phyloP scores from a whole-genome alignment of 805 yeast species.

The Wickerhamiella siamensis region DNA sequence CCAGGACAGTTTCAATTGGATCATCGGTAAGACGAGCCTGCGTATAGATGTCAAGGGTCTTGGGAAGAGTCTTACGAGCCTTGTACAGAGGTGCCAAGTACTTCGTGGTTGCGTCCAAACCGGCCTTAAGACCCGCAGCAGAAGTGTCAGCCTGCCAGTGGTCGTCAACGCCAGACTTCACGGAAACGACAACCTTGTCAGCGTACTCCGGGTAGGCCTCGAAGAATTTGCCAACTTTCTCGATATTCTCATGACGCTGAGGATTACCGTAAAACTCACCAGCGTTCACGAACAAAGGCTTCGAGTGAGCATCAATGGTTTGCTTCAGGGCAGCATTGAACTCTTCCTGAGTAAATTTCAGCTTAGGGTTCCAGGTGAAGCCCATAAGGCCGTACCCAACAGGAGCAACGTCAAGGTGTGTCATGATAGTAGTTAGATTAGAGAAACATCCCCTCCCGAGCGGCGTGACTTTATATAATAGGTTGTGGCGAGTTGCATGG shows the following conservation, averaged over 20 bases:
- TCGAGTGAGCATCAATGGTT: constrained; percentile 29
- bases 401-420: background rate
- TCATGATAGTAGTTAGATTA: background rate
- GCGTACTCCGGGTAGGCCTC: constrained; percentile 41
- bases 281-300: constrained; percentile 46
- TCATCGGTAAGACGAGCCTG: constrained; percentile 50
- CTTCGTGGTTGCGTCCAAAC: constrained; percentile 32
- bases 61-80: constrained; percentile 13
- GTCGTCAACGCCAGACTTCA: constrained; percentile 48
- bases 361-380: constrained; percentile 48
- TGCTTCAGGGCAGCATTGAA: constrained; percentile 41
- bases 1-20: constrained; percentile 43
- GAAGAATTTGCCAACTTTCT: constrained; percentile 43
- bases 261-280: constrained; percentile 67
- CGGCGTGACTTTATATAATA: too few species aligned
- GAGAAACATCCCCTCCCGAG: too few species aligned
- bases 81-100: constrained; percentile 14
- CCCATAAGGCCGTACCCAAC: constrained; percentile 73
- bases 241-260: constrained; percentile 36
- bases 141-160: constrained; percentile 36
- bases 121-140: constrained; percentile 31
- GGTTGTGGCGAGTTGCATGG: too few species aligned
- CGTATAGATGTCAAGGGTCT: constrained; percentile 41
- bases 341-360: constrained; percentile 38
- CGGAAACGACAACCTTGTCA: constrained; percentile 41